These are phyloP conservation scores for Pseudonitzschia multiseries DNA, from an alignment of 108 stramenopile species.

Conservation along the genomic window DNA sequence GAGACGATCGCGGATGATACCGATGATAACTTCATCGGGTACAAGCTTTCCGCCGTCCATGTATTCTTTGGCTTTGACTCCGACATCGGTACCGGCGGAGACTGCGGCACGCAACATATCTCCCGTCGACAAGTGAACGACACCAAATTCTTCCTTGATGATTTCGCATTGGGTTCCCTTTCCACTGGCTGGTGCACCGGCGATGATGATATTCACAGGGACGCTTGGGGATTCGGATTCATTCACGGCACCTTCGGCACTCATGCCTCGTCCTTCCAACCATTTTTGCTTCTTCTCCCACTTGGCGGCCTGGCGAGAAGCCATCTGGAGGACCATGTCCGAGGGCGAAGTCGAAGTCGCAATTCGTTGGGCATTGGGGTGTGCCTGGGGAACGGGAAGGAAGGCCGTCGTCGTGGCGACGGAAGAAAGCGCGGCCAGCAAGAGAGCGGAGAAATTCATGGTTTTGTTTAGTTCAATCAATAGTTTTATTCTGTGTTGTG, in stretches of 20 bases:
- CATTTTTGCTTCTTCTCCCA: conserved; percentile 35
- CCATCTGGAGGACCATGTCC: conserved; percentile 19
- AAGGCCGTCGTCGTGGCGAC: conserved; percentile 6
- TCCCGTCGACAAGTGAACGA: conserved; percentile 86
- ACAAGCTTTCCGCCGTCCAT: conserved; percentile 95
- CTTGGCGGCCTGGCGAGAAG: conserved; percentile 20
- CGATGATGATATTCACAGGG: conserved; percentile 66
- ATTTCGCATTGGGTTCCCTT: conserved; percentile 91
- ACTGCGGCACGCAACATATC: conserved; percentile 84
- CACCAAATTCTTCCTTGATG: conserved; percentile 64
- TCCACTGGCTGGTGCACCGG: conserved; percentile 84
- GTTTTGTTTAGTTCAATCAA: neutral
- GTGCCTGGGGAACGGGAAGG: neutral
- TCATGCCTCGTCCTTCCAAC: conserved; percentile 30
- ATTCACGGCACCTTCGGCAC: neutral
- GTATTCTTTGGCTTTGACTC: conserved; percentile 75
- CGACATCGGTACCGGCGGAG: conserved; percentile 50
- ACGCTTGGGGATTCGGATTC: neutral
- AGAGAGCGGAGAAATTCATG: neutral
- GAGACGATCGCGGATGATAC: conserved; percentile 85
- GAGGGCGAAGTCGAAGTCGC: neutral
- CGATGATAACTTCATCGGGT: conserved; percentile 95
- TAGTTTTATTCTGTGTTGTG: too few relatives aligned
- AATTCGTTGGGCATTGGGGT: neutral
- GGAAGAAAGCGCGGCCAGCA: conserved; percentile 3